Evolutionary conservation across 2,329 filamentous ascomycete species (phyloP), one percentile per base, ranked within the genome.

Genomic region (Fusarium sp.): DNA sequence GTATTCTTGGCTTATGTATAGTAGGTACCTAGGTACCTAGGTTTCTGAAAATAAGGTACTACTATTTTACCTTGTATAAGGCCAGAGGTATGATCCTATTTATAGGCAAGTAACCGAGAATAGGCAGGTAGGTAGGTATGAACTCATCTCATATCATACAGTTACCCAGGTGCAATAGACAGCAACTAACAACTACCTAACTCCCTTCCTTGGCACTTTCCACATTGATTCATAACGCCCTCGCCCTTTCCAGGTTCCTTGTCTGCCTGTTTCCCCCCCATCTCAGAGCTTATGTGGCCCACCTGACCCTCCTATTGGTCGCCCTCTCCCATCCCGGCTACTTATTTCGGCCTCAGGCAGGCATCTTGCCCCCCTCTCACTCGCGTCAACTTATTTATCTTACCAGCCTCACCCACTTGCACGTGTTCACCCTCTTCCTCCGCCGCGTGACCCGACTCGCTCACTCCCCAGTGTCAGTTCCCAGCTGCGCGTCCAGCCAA

Each of bases 361-460:
- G 4, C 18, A n/a, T 22, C 17, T 35, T 22, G 61, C 63, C 71
- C 36, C 63, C 59, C 63, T 71, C 63, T 70, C 57, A 57, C 60
- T 61, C 58, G 68, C 66, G 70, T 70, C 67, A 41, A 70, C 41
- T 72, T 81, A 81, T 81, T 81, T 81, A 82, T 81, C 77, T 76
- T 76, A 72, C 75, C 79, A 78, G 74, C 79, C 79, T 79, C 80
- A 80, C 80, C 78, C 79, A 80, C 77, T 80, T 82, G 81, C 82
- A 83, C 82, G 82, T 83, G 82, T 81, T 83, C 78, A 78, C 77
- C 77, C 77, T 79, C 76, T 79, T 81, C 76, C 75, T 75, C 78
- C 75, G 77, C 82, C 82, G 81, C 82, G 82, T 84, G 82, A 84
- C 81, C 80, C 77, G 79, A 76, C 73, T 79, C 76, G 66, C 70